Conservation (phyloP, 2,329 filamentous ascomycete genomes). For the Hortaea werneckii region DNA sequence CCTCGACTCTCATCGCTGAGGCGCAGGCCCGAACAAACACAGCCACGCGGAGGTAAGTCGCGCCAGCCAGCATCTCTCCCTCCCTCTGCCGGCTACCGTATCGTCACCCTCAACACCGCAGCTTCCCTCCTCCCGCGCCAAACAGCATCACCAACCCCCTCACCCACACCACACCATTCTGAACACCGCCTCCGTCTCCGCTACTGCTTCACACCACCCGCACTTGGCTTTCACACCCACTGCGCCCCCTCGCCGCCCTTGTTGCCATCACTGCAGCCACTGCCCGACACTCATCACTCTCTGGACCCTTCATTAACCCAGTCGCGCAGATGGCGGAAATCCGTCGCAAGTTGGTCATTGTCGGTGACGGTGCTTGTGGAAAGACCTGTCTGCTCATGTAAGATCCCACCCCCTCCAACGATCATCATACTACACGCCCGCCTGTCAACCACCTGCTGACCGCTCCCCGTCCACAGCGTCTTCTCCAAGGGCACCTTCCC, state of each 20-base stretch:
- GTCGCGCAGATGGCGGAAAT: constrained; percentile 79
- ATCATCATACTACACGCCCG: background rate
- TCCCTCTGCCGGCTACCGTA: background rate
- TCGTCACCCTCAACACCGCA: background rate
- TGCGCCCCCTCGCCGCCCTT: background rate
- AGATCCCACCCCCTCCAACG: constrained; percentile 32
- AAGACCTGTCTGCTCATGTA: constrained; percentile 99
- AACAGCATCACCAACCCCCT: background rate
- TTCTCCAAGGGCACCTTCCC: constrained; percentile 99
- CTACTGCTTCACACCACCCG: background rate
- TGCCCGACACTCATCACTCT: background rate
- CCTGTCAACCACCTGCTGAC: constrained; percentile 13
- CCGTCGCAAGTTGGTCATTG: constrained; percentile 99
- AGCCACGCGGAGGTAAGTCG: background rate
- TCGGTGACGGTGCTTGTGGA: constrained; percentile 99
- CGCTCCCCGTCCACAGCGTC: constrained; percentile 54
- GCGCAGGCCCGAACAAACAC: background rate
- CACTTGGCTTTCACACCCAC: background rate
- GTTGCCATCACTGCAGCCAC: background rate
- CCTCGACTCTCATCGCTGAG: background rate
- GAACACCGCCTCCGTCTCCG: background rate
- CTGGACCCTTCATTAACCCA: constrained; percentile 11
- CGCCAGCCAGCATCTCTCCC: background rate
- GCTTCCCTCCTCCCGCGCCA: constrained; percentile 1
- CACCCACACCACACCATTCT: background rate